Evolutionary conservation across 2,329 filamentous ascomycete genomes (phyloP).

Genomic region (Teratosphaeria gauchensis): DNA sequence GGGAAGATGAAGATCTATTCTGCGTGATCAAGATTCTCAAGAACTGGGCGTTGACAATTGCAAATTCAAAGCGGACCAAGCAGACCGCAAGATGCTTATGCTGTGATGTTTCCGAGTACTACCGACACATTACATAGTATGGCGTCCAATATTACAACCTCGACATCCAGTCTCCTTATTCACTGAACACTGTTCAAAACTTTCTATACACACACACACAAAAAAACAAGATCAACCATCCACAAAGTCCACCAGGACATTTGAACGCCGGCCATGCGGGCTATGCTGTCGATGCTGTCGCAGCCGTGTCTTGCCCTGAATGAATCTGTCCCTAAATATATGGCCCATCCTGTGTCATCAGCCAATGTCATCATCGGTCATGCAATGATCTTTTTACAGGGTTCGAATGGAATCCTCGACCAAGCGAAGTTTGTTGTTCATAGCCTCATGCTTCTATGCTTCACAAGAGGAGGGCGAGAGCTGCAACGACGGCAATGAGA

Average conservation of each 20-base stretch:
- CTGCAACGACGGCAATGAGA: constrained; percentile 1
- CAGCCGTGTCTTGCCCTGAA: background rate
- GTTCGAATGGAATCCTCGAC: background rate
- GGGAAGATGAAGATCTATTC: no score
- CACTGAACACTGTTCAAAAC: background rate
- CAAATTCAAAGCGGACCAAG: background rate
- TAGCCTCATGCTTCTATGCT: background rate
- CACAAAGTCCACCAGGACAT: background rate
- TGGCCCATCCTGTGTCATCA: background rate
- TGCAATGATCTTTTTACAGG: background rate
- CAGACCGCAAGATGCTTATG: background rate
- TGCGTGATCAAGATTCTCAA: no score
- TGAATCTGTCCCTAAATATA: background rate
- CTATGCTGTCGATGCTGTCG: background rate
- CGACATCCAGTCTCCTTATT: background rate
- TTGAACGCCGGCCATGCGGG: background rate
- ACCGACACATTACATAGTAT: background rate
- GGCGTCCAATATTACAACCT: background rate
- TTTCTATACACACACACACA: background rate
- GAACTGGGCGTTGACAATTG: background rate
- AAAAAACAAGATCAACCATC: background rate
- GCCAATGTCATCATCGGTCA: background rate
- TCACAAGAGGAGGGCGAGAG: constrained; percentile 4
- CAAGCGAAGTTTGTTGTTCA: background rate
- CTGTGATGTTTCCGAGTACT: background rate